Percentiles rank a stretch among this genome's conserved stretches.
These are phyloP conservation scores for Aspergillus pseudoglaucus DNA, from an alignment of 2,329 filamentous ascomycete genomes.

Conservation along the genomic window DNA sequence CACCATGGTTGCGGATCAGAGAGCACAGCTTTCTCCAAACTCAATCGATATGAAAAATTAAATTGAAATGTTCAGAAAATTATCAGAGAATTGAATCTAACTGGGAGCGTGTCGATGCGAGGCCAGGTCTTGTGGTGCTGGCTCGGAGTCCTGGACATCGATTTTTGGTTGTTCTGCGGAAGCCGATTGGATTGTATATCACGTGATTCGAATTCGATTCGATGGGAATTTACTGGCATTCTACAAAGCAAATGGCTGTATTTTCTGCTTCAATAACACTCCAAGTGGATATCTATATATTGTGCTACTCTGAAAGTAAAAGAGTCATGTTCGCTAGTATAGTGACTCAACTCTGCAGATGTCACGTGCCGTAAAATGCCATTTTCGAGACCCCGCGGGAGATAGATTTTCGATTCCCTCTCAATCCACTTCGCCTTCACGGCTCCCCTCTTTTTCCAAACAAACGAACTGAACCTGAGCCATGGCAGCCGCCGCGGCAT, in stretches of 20 bases:
- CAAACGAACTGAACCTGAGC: slow-evolving; percentile 19
- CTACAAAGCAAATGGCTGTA: background rate
- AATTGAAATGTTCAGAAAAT: background rate
- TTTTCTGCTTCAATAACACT: too few species aligned
- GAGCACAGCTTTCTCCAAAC: slow-evolving; percentile 11
- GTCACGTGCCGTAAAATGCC: too few species aligned
- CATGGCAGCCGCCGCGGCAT: slow-evolving; percentile 43
- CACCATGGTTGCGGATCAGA: slow-evolving; percentile 34
- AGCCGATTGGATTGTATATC: background rate
- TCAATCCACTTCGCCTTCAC: slow-evolving; percentile 5
- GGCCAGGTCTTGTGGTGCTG: background rate
- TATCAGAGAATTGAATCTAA: background rate
- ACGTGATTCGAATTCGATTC: background rate
- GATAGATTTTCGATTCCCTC: slow-evolving; percentile 5
- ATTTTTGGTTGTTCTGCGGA: background rate
- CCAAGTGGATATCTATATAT: background rate
- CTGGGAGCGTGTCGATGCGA: background rate
- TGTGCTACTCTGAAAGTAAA: background rate
- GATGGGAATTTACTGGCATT: too few species aligned
- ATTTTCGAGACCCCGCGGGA: slow-evolving; percentile 12
- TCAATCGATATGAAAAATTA: background rate
- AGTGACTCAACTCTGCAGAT: too few species aligned
- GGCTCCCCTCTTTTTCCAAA: slow-evolving; percentile 18
- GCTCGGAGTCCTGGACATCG: background rate
- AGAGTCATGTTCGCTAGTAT: too few species aligned